These are phyloP conservation scores for Fistulifera solaris DNA, from an alignment of 108 stramenopile species.

Conservation along the genomic window DNA sequence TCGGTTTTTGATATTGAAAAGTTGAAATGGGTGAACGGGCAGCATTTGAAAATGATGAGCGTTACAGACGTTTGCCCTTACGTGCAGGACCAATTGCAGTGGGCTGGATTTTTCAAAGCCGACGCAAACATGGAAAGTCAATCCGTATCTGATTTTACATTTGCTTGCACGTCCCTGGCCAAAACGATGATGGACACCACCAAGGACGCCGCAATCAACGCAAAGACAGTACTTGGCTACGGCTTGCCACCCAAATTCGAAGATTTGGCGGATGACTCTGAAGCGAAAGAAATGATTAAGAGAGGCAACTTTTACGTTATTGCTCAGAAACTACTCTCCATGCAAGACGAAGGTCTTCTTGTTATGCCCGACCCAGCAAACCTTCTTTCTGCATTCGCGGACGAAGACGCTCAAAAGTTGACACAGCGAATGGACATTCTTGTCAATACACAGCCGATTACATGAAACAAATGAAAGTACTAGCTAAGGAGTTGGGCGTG, in stretches of 20 bases:
- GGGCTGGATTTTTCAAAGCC: slow-evolving; percentile 43
- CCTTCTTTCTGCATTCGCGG: slow-evolving; percentile 60
- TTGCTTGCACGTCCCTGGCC: slow-evolving; percentile 68
- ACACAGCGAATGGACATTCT: slow-evolving; percentile 40
- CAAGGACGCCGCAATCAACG: slow-evolving; percentile 77
- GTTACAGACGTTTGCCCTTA: slow-evolving; percentile 52
- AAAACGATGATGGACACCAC: slow-evolving; percentile 90
- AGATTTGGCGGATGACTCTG: slow-evolving; percentile 43
- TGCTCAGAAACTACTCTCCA: slow-evolving; percentile 38
- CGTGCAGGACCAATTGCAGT: slow-evolving; percentile 64
- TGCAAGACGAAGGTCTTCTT: slow-evolving; percentile 38
- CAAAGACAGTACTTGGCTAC: slow-evolving; percentile 74
- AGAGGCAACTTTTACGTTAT: slow-evolving; percentile 74
- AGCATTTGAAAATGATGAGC: slow-evolving; percentile 74
- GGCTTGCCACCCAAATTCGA: slow-evolving; percentile 54
- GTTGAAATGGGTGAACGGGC: slow-evolving; percentile 92
- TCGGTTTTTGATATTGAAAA: slow-evolving; percentile 96
- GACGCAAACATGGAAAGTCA: slow-evolving; percentile 16
- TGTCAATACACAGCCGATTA: slow-evolving; percentile 47
- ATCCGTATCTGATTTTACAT: slow-evolving; percentile 40
- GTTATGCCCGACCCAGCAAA: slow-evolving; percentile 50
- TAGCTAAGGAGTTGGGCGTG: slow-evolving; percentile 76
- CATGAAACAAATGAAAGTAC: slow-evolving; percentile 73
- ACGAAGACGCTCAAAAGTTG: slow-evolving; percentile 44
- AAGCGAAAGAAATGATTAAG: slow-evolving; percentile 66